phyloP scores from a whole-genome alignment of 345 rosid species.

The Eucalyptus sp. region DNA sequence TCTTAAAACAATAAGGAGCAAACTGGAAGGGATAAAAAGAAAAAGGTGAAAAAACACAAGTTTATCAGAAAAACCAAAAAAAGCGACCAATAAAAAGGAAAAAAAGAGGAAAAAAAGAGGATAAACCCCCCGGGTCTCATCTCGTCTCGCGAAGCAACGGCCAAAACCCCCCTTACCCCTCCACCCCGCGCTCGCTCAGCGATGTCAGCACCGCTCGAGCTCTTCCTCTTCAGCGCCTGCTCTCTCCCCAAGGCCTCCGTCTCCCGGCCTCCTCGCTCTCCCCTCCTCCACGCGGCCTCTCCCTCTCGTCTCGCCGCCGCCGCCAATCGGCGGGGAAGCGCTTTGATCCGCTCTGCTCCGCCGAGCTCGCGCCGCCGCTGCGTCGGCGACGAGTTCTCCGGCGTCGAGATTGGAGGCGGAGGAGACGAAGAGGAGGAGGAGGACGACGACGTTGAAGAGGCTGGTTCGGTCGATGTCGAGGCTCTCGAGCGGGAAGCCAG shows the following conservation, averaged over 20 bases:
- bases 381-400: not conserved
- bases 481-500: constrained; percentile 64
- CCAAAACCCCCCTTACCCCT: not conserved
- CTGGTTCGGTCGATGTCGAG: constrained; percentile 29
- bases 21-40: not conserved
- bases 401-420: not conserved
- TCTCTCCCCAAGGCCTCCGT: not conserved
- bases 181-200: not conserved
- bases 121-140: not conserved
- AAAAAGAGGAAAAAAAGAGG: not conserved
- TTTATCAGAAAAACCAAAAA: not conserved
- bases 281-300: not conserved
- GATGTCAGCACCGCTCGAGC: not conserved
- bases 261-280: not conserved
- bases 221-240: not conserved
- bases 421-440: not conserved
- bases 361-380: not conserved
- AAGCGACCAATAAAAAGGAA: not conserved
- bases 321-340: not conserved
- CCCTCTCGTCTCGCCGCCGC: not conserved
- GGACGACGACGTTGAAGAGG: constrained; percentile 11
- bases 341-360: not conserved
- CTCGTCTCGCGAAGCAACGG: not conserved
- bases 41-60: not conserved
- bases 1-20: not conserved